Conservation (phyloP, 2,329 filamentous ascomycete genomes). For the Paraphaeosphaeria sporulosa region DNA sequence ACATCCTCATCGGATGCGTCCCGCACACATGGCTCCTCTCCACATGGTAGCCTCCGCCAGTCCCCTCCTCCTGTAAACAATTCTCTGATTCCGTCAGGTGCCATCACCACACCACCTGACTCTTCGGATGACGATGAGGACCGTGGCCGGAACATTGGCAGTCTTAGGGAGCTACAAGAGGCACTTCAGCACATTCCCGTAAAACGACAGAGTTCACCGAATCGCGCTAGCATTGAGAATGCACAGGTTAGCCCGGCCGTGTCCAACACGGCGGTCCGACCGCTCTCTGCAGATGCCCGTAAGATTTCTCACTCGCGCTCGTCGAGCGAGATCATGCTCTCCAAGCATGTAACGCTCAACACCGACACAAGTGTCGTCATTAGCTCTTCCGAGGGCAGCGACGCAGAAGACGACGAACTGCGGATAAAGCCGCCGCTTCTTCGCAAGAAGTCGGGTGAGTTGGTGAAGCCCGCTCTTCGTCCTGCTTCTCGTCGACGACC, state of each 20-base stretch:
- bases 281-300: constrained; percentile 62
- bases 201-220: constrained; percentile 66
- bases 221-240: constrained; percentile 39
- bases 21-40: constrained; percentile 38
- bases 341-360: constrained; percentile 53
- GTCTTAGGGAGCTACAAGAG: constrained; percentile 74
- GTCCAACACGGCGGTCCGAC: constrained; percentile 32
- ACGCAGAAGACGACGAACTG: constrained; percentile 65
- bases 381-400: constrained; percentile 58
- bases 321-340: constrained; percentile 64
- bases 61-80: constrained; percentile 84
- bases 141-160: constrained; percentile 55
- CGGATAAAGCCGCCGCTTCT: constrained; percentile 85
- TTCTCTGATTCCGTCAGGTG: constrained; percentile 79
- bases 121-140: constrained; percentile 93
- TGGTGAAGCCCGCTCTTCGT: constrained; percentile 90
- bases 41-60: constrained; percentile 73
- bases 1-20: constrained; percentile 28
- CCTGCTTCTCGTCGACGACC: constrained; percentile 80
- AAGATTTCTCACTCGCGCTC: constrained; percentile 70
- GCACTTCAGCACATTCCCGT: constrained; percentile 83
- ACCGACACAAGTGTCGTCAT: constrained; percentile 51
- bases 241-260: constrained; percentile 28
- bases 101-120: constrained; percentile 90
- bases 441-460: constrained; percentile 96